Base-by-base conservation (phyloP, 75 land plant species). In the Picea glauca region DNA sequence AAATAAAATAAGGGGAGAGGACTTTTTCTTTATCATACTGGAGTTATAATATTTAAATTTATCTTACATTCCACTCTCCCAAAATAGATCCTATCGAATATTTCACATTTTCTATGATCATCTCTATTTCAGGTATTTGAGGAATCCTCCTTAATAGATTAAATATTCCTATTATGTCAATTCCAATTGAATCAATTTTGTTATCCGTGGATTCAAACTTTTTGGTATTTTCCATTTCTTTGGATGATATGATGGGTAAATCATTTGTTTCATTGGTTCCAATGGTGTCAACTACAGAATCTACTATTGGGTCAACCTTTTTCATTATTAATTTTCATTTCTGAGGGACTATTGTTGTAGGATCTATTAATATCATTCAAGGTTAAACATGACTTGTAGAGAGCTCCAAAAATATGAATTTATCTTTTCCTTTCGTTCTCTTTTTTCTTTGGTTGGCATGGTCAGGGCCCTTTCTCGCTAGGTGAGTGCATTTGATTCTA, bases 241-340 rank as follows among this genome's bases (percentile, higher is more conserved):
- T 5, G 38, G 77, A 76, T 76, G 77, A 76, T 76, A 9, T 57
- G 77, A 76, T 76, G 77, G 77, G 77, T 56, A 0, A 76, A 76
- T 58, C 23, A 76, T 58, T 76, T 26, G 11, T 58, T 76, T 76
- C 5, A 76, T 58, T 38, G 12, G 18, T 76, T 59, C 54, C 54
- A 76, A 57, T 58, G 58, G 30, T 76, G 77, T 59, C 77, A 58
- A 9, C 17, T 76, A 18, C 12, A 18, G 3, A 76, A 57, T 76
- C 26, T 20, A 0, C 77, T 50, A 76, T 76, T 76, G 6, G 58
- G 77, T 58, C 26, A 20, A 18, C 43, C 60, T 18, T 62, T 38
- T 3, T 4, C 4, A 3, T 38, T 38, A 38, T 38, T 38, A 38
- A 3, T 2, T 38, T 38, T 3, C 4, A 4, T 4, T 4, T 38